phyloP scores from a whole-genome alignment of 1,139 yeast species.

The Kluyveromyces sp. region DNA sequence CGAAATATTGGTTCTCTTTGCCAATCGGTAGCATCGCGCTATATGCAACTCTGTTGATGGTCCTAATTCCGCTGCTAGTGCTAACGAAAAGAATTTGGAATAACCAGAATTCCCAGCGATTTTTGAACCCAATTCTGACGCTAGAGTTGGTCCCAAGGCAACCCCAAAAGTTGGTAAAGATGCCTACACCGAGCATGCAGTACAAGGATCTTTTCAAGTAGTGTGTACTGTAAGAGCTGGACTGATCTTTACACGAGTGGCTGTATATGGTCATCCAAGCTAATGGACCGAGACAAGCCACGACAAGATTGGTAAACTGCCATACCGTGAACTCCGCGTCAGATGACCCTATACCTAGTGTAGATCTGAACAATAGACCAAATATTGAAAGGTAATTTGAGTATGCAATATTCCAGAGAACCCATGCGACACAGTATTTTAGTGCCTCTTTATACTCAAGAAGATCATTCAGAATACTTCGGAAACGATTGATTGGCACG shows the following conservation, averaged over 20 bases:
- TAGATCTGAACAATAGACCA: slow-evolving; percentile 38
- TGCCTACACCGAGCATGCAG: slow-evolving; percentile 32
- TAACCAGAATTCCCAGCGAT: slow-evolving; percentile 42
- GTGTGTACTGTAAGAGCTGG: slow-evolving; percentile 2
- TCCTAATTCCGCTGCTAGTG: slow-evolving; percentile 37
- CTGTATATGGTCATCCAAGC: slow-evolving; percentile 37
- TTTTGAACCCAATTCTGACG: slow-evolving; percentile 37
- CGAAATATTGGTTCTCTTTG: slow-evolving; percentile 42
- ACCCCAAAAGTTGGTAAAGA: slow-evolving; percentile 40
- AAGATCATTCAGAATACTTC: slow-evolving; percentile 26
- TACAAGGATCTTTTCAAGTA: slow-evolving; percentile 20
- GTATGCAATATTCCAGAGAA: slow-evolving; percentile 40
- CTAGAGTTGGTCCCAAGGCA: slow-evolving; percentile 35
- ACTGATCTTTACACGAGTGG: slow-evolving; percentile 28
- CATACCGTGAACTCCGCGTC: slow-evolving; percentile 40
- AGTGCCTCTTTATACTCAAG: slow-evolving; percentile 31
- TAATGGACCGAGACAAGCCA: slow-evolving; percentile 37
- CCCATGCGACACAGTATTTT: slow-evolving; percentile 39
- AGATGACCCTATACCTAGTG: slow-evolving; percentile 38
- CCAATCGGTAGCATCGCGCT: slow-evolving; percentile 40
- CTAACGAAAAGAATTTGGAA: slow-evolving; percentile 38
- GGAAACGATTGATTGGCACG: slow-evolving; percentile 29
- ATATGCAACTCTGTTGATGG: slow-evolving; percentile 37
- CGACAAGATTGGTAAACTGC: slow-evolving; percentile 36
- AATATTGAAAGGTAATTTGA: slow-evolving; percentile 37